Evolutionary conservation across 2,329 filamentous ascomycete genomes (phyloP).

Genomic region (Trichoderma koningii): DNA sequence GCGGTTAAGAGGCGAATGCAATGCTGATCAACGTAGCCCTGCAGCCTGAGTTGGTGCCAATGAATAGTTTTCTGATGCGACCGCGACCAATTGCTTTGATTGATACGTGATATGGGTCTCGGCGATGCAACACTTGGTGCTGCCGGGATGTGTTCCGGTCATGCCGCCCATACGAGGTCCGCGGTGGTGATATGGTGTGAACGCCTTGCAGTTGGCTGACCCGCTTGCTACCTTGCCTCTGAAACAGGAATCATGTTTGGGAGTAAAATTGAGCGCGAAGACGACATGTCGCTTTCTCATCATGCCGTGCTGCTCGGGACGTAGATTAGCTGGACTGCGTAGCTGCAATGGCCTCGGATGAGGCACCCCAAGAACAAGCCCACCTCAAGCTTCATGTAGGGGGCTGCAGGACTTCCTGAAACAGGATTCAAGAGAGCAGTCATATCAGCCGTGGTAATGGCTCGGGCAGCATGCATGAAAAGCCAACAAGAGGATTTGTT

Average conservation of each 20-base stretch:
- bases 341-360: constrained; percentile 12
- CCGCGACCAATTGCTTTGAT: neutral
- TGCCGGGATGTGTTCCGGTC: constrained; percentile 20
- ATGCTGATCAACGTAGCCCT: constrained; percentile 7
- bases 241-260: neutral
- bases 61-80: neutral
- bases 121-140: constrained; percentile 14
- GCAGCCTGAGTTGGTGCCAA: constrained; percentile 1
- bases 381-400: neutral
- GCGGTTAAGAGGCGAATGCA: constrained; percentile 3
- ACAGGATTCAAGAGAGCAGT: neutral
- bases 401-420: neutral
- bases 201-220: neutral
- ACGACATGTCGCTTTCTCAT: constrained; percentile 19
- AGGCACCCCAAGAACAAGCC: neutral
- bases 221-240: neutral
- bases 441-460: constrained; percentile 15
- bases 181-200: neutral
- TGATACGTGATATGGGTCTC: neutral
- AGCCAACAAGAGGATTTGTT: neutral
- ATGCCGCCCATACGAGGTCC: constrained; percentile 7
- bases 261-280: neutral
- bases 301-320: neutral
- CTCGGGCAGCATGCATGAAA: constrained; percentile 18
- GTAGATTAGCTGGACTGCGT: neutral